A percentile compares a stretch with the other conserved stretches of the same genome.
These are phyloP conservation scores for Oryza glumipatula DNA, from an alignment of 176 grass and related monocot genomes.

Conservation along the genomic window DNA sequence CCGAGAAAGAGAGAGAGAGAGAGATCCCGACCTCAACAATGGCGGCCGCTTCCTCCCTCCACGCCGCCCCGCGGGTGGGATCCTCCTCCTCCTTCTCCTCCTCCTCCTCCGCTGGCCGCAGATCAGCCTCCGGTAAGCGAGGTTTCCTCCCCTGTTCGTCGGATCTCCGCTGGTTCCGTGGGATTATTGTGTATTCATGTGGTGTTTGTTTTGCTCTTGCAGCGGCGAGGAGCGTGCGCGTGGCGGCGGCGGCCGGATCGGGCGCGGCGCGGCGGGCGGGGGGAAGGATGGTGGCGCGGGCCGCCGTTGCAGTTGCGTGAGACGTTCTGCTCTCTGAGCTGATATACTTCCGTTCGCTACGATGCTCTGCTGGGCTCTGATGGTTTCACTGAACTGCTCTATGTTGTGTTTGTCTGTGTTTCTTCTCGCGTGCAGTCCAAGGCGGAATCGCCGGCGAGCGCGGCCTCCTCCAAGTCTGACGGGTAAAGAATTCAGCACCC, in stretches of 20 bases:
- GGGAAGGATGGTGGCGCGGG: slow-evolving; percentile 29
- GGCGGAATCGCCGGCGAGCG: slow-evolving; percentile 39
- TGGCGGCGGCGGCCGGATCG: slow-evolving; percentile 20
- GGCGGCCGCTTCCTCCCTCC: slow-evolving; percentile 51
- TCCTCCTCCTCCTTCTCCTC: background rate
- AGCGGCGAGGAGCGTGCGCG: slow-evolving; percentile 39
- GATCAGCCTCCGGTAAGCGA: slow-evolving; percentile 18
- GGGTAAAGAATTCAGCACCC: slow-evolving; percentile 35
- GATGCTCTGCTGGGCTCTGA: slow-evolving; percentile 5
- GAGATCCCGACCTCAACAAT: slow-evolving; percentile 35
- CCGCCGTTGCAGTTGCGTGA: slow-evolving; percentile 49
- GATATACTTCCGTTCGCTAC: background rate
- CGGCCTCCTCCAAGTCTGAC: slow-evolving; percentile 21
- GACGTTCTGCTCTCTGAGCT: background rate
- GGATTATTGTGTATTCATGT: background rate
- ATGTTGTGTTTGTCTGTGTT: background rate
- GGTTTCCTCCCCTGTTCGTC: too few species aligned
- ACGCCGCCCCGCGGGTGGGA: slow-evolving; percentile 30
- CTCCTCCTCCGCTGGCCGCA: background rate
- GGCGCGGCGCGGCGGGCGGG: background rate
- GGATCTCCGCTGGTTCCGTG: background rate
- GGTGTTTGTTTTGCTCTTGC: slow-evolving; percentile 3
- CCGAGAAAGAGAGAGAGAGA: background rate
- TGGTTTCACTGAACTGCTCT: background rate
- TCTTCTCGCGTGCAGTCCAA: slow-evolving; percentile 35